Base-by-base conservation (phyloP, 2,329 filamentous ascomycete species). In the Trichoderma aggressivum region DNA sequence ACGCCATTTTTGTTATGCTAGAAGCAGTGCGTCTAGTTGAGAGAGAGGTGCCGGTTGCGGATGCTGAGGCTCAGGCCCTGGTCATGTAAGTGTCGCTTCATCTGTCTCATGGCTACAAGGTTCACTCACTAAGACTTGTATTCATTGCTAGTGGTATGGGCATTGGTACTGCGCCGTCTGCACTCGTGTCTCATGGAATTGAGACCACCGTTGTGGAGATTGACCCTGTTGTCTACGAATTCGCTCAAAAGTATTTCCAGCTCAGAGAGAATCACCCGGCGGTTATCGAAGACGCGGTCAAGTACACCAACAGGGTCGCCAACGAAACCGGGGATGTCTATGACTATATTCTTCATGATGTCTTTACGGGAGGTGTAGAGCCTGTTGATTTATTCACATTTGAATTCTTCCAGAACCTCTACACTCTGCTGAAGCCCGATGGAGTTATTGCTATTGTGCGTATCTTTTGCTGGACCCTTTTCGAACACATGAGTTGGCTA, bases 341-440 rank as follows among this genome's bases (percentile, higher is more conserved):
- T 80, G 91, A 98, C 82, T 98, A 97, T 83, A 96, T 99, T 77
- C 87, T 99, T 68, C 96, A 99, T 80, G 96, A 99, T 76, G 96
- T 99, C 28, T 99, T 99, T 80, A 99, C 96, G 0, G 96, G 96
- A 28, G 96, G 96, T 66, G 94, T 94, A 0, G 96, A 98, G 80
- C 96, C 96, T 0, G 89, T 94, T 3, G 86, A 90, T 8, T 88
- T 99, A 8, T 99, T 99, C 81, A 98, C 94, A 0, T 80, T 90
- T 6, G 91, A 96, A 75, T 98, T 99, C 77, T 82, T 99, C 56
- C 81, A 87, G 66, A 89, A 91, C 6, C 84, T 99, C 1, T 84
- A 88, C 74, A 80, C 86, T 5, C 86, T 98, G 7, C 85, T 99
- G 59, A 92, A 89, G 74, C 88, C 91, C 0, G 87, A 93, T 65